Conservation (phyloP, 164 flowering plant species). For the Vitis riparia region DNA sequence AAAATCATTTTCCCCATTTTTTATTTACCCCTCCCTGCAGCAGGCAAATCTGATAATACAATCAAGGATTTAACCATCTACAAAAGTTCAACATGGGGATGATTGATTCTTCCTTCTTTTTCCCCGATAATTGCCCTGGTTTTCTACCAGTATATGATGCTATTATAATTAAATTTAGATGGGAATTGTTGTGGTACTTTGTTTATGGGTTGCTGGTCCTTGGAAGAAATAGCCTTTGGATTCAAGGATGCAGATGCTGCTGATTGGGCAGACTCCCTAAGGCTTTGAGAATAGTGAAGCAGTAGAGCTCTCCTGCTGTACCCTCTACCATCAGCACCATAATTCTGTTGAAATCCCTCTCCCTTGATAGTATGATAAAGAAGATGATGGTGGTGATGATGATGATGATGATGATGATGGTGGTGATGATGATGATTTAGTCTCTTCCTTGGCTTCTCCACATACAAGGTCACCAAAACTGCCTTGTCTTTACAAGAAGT, state of each 20-base stretch:
- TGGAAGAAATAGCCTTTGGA: slow-evolving; percentile 10
- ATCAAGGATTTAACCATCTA: too few relatives aligned
- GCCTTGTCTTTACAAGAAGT: slow-evolving; percentile 22
- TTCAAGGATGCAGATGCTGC: slow-evolving; percentile 12
- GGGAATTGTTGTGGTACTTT: slow-evolving; percentile 19
- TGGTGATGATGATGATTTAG: slow-evolving; percentile 20
- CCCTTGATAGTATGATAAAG: slow-evolving; percentile 16
- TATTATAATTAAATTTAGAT: background rate
- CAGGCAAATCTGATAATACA: too few relatives aligned
- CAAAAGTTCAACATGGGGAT: too few relatives aligned
- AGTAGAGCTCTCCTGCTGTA: slow-evolving; percentile 55
- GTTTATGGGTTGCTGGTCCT: slow-evolving; percentile 13
- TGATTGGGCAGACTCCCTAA: slow-evolving; percentile 36
- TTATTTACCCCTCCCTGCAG: too few relatives aligned
- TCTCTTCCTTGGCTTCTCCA: slow-evolving; percentile 35
- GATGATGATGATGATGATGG: slow-evolving; percentile 18
- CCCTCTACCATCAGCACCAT: slow-evolving; percentile 24
- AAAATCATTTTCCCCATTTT: too few relatives aligned
- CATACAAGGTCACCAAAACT: slow-evolving; percentile 44
- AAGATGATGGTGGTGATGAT: slow-evolving; percentile 18
- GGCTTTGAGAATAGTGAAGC: slow-evolving; percentile 44
- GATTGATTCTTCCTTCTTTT: too few relatives aligned
- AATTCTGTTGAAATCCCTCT: slow-evolving; percentile 10
- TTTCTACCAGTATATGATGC: too few relatives aligned
- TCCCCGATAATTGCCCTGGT: too few relatives aligned